Percentiles rank a stretch among this genome's conserved stretches.
These are phyloP conservation scores for Psilocybe azurescens DNA, from an alignment of 768 basidiomycete species.

Conservation along the genomic window DNA sequence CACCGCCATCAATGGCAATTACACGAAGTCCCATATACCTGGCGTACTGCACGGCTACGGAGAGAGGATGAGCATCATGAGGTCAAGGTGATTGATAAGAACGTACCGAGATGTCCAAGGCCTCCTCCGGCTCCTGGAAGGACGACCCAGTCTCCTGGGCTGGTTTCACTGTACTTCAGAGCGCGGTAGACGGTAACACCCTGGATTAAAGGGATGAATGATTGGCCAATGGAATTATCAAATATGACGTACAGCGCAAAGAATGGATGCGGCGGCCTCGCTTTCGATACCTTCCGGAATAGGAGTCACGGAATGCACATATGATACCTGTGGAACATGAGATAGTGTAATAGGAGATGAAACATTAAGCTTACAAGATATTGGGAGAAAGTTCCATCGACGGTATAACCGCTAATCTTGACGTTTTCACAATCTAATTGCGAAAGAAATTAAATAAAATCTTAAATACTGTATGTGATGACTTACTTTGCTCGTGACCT, in stretches of 20 bases:
- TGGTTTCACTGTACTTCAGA: conserved; percentile 70
- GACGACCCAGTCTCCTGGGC: conserved; percentile 76
- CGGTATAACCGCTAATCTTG: conserved; percentile 70
- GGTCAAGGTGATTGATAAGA: background rate
- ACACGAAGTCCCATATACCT: conserved; percentile 77
- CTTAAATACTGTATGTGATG: background rate
- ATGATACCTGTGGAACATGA: conserved; percentile 54
- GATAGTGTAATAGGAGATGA: background rate
- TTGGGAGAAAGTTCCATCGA: conserved; percentile 80
- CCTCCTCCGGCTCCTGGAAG: conserved; percentile 84
- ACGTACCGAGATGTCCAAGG: conserved; percentile 76
- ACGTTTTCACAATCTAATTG: conserved; percentile 61
- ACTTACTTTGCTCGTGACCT: conserved; percentile 77
- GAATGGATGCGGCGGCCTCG: conserved; percentile 72
- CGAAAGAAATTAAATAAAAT: background rate
- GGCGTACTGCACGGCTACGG: conserved; percentile 80
- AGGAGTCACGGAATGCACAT: conserved; percentile 73
- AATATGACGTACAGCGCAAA: conserved; percentile 67
- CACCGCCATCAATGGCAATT: conserved; percentile 78
- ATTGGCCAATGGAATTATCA: background rate
- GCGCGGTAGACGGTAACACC: conserved; percentile 89
- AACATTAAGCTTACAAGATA: conserved; percentile 51
- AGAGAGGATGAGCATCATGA: background rate
- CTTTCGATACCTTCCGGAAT: conserved; percentile 76
- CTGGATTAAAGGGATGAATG: conserved; percentile 33